Evolutionary conservation across 2,329 filamentous ascomycete species (phyloP).

Genomic region (Emergomyces pasteurianus): DNA sequence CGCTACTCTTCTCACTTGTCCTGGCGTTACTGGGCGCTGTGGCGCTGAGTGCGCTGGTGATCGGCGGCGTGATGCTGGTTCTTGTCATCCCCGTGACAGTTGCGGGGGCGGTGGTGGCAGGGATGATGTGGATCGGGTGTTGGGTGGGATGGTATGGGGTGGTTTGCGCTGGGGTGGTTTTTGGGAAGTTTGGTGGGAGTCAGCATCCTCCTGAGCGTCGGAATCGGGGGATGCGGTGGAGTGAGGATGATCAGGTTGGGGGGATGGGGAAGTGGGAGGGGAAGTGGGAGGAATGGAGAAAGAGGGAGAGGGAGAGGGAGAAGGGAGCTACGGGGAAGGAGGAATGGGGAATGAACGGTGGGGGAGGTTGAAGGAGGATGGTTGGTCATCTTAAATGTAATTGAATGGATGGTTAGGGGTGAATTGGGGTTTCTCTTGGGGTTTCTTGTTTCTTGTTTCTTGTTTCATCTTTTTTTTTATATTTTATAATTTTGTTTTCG

Average conservation of each 20-base stretch:
- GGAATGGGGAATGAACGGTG: background rate
- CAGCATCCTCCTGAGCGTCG: background rate
- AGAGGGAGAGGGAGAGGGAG: background rate
- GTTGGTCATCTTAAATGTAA: background rate
- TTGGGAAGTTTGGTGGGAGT: background rate
- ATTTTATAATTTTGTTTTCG: background rate
- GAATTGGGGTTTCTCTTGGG: too few relatives aligned
- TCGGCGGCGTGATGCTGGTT: constrained; percentile 47
- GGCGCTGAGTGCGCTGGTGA: background rate
- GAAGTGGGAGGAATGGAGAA: background rate
- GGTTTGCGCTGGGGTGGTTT: constrained; percentile 6
- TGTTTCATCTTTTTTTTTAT: too few relatives aligned
- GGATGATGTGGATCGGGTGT: constrained; percentile 55
- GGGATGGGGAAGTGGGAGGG: constrained; percentile 3
- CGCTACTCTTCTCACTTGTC: constrained; percentile 50
- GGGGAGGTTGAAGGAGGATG: background rate
- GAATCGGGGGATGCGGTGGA: background rate
- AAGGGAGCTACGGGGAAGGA: background rate
- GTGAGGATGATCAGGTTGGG: background rate
- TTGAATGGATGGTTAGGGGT: background rate
- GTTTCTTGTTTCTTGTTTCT: too few relatives aligned
- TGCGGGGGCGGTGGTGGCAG: constrained; percentile 43
- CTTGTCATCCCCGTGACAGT: constrained; percentile 54
- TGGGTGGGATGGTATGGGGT: constrained; percentile 41
- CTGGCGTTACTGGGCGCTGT: constrained; percentile 43